Evolutionary conservation across 495 filamentous ascomycete species (phyloP), one percentile per base, ranked within the genome.

Genomic region (Chaetomium tenue): DNA sequence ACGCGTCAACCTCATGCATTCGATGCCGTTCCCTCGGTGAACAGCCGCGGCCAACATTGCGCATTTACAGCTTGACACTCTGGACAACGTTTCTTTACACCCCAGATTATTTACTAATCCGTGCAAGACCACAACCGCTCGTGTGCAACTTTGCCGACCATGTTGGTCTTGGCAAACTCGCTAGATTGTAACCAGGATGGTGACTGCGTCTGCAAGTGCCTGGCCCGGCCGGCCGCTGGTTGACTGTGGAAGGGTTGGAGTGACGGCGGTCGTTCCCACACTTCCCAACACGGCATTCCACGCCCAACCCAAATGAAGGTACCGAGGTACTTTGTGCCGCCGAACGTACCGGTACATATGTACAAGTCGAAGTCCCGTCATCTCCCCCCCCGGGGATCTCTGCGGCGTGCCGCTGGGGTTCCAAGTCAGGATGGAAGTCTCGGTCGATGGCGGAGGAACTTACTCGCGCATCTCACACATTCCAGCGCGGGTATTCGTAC

Each of bases 171-270:
- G 60, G 60, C 54, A 44, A 42, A 44, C 20, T 60, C 46, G 46
- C 58, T n/a, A 25, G n/a, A 23, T 52, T 15, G 61, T 42, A 42
- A 48, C 47, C 23, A 50, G 25, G 20, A 46, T 66, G 55, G 40
- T 15, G 48, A 39, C 33, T 57, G 58, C 52, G 23, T 57, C 60
- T 73, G 71, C 71, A 71, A 71, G 68, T 73, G 68, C 68, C 71
- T 73, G 68, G 68, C 71, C 68, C 58, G 62, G 63, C 61, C 59
- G 70, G 25, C 70, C 66, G 47, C 59, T 42, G 30, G 59, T 52
- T 67, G 58, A n/a, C 63, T 64, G 44, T 30, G 13, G 47, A 52
- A 26, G 22, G 61, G 44, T 68, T 64, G 70, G 68, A 68, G 68
- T 64, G 66, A 66, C 46, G 33, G 33, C 5, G 52, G 63, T 50